Evolutionary conservation across 2,329 filamentous ascomycete genomes (phyloP).

Genomic region (Phialemoniopsis sp.): DNA sequence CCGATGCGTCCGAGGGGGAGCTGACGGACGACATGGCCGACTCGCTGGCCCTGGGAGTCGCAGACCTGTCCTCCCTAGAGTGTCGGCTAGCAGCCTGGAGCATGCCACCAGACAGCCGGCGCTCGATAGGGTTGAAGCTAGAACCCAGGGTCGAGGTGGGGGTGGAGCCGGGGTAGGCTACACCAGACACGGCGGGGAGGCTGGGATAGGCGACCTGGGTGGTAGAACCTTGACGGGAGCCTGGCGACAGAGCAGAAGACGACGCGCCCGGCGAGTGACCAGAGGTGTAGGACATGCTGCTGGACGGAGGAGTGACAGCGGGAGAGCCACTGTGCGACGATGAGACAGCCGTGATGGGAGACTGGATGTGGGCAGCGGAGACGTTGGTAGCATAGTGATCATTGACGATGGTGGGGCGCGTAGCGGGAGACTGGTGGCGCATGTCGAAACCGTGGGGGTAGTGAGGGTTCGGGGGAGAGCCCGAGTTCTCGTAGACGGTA

Average conservation of each 20-base stretch:
- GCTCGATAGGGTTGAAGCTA: slow-evolving; percentile 58
- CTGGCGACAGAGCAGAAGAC: slow-evolving; percentile 65
- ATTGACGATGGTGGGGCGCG: slow-evolving; percentile 15
- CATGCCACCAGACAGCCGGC: slow-evolving; percentile 63
- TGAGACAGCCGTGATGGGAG: slow-evolving; percentile 53
- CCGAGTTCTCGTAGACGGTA: slow-evolving; percentile 91
- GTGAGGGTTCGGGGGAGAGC: slow-evolving; percentile 74
- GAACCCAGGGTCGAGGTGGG: slow-evolving; percentile 69
- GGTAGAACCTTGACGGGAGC: slow-evolving; percentile 56
- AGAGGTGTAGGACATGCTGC: slow-evolving; percentile 71
- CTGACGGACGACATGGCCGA: slow-evolving; percentile 37
- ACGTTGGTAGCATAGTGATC: slow-evolving; percentile 31
- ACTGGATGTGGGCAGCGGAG: slow-evolving; percentile 54
- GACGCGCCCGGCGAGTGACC: slow-evolving; percentile 72
- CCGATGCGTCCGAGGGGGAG: slow-evolving; percentile 53
- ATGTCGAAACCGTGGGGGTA: slow-evolving; percentile 65
- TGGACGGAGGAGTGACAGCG: slow-evolving; percentile 72
- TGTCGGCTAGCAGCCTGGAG: slow-evolving; percentile 53
- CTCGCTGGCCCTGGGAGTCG: slow-evolving; percentile 39
- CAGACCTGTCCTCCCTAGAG: slow-evolving; percentile 34
- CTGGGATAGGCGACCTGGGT: slow-evolving; percentile 69
- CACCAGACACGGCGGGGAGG: slow-evolving; percentile 61
- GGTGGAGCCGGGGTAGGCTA: slow-evolving; percentile 64
- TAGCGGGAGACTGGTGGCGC: slow-evolving; percentile 38
- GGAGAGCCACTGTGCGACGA: slow-evolving; percentile 63